phyloP scores from a whole-genome alignment of 345 rosid genomes.

The Alliaria petiolata region DNA sequence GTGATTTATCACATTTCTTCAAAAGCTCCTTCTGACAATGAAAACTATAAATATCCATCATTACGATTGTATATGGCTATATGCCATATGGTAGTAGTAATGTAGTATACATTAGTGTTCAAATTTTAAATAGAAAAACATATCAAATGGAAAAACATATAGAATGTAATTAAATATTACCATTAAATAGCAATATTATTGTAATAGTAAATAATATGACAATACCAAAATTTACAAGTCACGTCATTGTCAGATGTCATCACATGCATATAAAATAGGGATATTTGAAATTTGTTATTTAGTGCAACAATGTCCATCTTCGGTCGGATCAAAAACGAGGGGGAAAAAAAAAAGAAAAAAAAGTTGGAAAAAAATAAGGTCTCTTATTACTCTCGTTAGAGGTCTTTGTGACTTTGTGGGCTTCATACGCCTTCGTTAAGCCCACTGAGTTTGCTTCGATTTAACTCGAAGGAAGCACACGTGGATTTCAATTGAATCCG shows the following conservation, averaged over 20 bases:
- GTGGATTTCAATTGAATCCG: not conserved
- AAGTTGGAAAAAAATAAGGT: not conserved
- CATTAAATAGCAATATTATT: not conserved
- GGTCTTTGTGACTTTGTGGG: not conserved
- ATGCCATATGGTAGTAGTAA: no score
- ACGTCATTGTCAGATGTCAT: slow-evolving; percentile 21
- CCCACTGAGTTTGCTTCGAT: slow-evolving; percentile 8
- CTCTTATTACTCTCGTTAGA: not conserved
- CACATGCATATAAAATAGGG: slow-evolving; percentile 4
- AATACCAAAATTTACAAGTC: slow-evolving; percentile 13
- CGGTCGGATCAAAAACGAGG: not conserved
- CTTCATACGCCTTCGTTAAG: not conserved
- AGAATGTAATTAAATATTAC: not conserved
- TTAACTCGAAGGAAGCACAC: not conserved
- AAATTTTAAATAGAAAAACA: slow-evolving; percentile 5
- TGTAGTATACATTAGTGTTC: not conserved
- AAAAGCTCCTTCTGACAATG: not conserved
- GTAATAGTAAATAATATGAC: not conserved
- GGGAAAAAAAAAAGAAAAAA: not conserved
- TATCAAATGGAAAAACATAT: not conserved
- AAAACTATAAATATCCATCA: not conserved
- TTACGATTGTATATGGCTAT: not conserved
- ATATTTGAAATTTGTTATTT: not conserved
- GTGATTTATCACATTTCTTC: not conserved
- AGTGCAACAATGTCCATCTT: not conserved